Conservation (phyloP, 2,329 filamentous ascomycete species). For the Chaetomium olivaceum region DNA sequence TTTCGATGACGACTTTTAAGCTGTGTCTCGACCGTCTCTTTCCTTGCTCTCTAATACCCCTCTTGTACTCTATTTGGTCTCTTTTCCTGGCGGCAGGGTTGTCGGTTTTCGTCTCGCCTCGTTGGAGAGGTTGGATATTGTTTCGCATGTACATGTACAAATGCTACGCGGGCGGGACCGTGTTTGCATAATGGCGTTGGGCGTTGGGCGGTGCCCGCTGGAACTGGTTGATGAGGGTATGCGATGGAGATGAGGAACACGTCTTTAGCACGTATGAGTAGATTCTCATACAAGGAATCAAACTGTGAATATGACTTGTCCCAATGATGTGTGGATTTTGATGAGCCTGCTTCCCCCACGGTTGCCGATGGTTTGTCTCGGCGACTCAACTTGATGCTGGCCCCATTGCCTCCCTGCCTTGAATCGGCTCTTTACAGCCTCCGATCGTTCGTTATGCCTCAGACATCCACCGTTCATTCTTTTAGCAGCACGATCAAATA, state of each 20-base stretch:
- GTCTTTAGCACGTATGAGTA: constrained; percentile 30
- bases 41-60: constrained; percentile 34
- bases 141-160: constrained; percentile 20
- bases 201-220: constrained; percentile 14
- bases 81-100: constrained; percentile 16
- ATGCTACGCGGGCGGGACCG: constrained; percentile 21
- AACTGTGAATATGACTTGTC: constrained; percentile 13
- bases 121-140: constrained; percentile 27
- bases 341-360: neutral
- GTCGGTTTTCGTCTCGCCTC: constrained; percentile 14
- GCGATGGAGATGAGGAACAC: constrained; percentile 5
- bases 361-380: neutral
- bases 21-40: constrained; percentile 30
- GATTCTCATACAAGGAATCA: constrained; percentile 28
- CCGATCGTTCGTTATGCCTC: neutral
- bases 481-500: neutral
- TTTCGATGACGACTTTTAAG: constrained; percentile 97
- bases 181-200: constrained; percentile 17
- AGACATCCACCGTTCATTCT: neutral
- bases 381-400: no score
- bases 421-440: neutral
- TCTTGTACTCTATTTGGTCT: constrained; percentile 24
- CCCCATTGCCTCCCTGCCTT: neutral
- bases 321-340: neutral
- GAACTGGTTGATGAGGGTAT: constrained; percentile 12